Base-by-base conservation (phyloP, 257 asterid genomes). In the Penstemon barbatus region DNA sequence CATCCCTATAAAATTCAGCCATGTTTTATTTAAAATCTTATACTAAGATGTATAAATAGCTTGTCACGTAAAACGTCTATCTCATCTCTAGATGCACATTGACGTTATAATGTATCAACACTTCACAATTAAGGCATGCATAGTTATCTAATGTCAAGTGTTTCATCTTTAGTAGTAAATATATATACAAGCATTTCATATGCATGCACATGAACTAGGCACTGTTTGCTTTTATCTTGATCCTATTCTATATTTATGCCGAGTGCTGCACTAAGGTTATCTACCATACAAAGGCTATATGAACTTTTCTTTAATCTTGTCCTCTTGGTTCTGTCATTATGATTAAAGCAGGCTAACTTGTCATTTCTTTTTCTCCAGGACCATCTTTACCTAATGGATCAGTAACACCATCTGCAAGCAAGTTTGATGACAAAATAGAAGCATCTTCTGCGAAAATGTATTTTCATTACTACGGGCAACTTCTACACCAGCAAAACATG, bases 401-500 rank as follows among this genome's bases (percentile, higher is more conserved):
- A 57, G 59, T 79, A 15, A 70, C 81, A 68, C 64, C 85, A 62
- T 82, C 84, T 0, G 70, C 75, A 71, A 85, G 92, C 89, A 94
- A 89, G 85, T 94, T 94, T 76, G 99, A 94, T 75, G 89, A 83
- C 78, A 91, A 94, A 81, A 91, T 89, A 71, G 99, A 94, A 84
- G 76, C 99, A 68, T 85, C 97, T 68, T 94, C 99, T 72, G 96
- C 99, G 71, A 91, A 91, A 78, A 91, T 94, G 98, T 94, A 94
- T 82, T 94, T 94, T 66, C 99, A 94, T 75, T 94, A 94, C 84
- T 94, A 94, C 7, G 99, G 98, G 42, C 99, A 94, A 71, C 90
- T 94, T 61, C 85, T 94, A 61, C 99, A 94, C 82, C 99, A 94
- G 82, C 99, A 94, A 81, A 94, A 94, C 77, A 94, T 94, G 99